Conservation (phyloP, 306 rosid genomes). For the Argentina anserina region DNA sequence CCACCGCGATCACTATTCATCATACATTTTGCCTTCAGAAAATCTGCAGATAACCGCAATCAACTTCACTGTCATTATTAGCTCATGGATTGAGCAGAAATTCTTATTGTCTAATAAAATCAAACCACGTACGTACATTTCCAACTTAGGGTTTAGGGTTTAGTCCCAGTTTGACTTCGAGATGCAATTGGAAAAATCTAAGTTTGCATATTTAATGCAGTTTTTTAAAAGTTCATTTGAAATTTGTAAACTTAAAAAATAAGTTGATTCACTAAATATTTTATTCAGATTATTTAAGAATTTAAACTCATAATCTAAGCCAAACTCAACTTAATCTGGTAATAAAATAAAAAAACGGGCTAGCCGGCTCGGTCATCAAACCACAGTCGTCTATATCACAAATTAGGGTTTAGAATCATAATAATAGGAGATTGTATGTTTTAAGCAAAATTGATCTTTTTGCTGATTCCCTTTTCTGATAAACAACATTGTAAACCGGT, state of each 20-base stretch:
- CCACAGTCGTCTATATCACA: not conserved
- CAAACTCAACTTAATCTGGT: not conserved
- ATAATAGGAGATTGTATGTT: not conserved
- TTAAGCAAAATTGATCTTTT: not conserved
- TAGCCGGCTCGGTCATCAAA: not conserved
- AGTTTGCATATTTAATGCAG: no score
- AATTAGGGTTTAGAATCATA: not conserved
- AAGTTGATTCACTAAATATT: no score
- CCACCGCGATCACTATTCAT: slow-evolving; percentile 37
- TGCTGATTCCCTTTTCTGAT: not conserved
- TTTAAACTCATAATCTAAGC: no score
- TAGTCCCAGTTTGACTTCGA: no score
- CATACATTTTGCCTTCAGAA: slow-evolving; percentile 34
- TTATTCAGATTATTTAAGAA: no score
- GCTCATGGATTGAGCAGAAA: not conserved
- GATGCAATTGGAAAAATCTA: no score
- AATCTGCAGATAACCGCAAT: slow-evolving; percentile 17
- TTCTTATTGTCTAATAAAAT: no score
- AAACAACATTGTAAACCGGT: not conserved
- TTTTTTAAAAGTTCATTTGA: no score
- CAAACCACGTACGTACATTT: not conserved
- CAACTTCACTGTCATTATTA: not conserved
- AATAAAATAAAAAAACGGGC: not conserved
- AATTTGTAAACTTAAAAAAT: no score
- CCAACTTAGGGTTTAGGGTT: not conserved